A percentile compares a stretch with the other conserved stretches of the same genome.
These are phyloP conservation scores for Sporothrix mexicana DNA, from an alignment of 2,329 filamentous ascomycete species.

Conservation along the genomic window DNA sequence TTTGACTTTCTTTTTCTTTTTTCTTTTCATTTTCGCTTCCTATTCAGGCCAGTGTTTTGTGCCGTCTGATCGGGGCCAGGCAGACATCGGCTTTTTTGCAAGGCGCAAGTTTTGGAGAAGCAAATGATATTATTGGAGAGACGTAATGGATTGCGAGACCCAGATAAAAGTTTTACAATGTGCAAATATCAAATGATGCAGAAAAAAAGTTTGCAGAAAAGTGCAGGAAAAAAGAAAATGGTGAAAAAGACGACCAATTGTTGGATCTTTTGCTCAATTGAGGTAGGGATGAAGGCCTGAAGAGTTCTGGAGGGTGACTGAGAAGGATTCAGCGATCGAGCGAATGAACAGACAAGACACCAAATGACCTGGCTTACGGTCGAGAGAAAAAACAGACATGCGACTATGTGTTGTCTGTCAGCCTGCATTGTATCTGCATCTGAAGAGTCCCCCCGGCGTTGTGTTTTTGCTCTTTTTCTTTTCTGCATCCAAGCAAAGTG, in stretches of 20 bases:
- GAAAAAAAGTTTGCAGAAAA: neutral
- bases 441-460: neutral
- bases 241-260: neutral
- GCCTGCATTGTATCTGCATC: neutral
- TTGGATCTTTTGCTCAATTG: neutral
- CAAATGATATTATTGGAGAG: neutral
- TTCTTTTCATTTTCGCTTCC: neutral
- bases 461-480: neutral
- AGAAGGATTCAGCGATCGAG: constrained; percentile 15
- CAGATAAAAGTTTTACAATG: neutral
- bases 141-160: constrained; percentile 4
- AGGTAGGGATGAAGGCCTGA: neutral
- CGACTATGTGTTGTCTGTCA: neutral
- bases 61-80: neutral
- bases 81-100: neutral
- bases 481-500: neutral
- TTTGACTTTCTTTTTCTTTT: neutral
- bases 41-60: neutral
- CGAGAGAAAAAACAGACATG: neutral
- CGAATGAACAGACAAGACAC: constrained; percentile 1
- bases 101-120: neutral
- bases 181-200: neutral
- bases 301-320: neutral
- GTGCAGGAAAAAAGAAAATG: neutral
- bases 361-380: neutral